Evolutionary conservation across 208 protist genomes (phyloP), one percentile per base, ranked within the genome.

Genomic region (Crithidia acanthocephali): DNA sequence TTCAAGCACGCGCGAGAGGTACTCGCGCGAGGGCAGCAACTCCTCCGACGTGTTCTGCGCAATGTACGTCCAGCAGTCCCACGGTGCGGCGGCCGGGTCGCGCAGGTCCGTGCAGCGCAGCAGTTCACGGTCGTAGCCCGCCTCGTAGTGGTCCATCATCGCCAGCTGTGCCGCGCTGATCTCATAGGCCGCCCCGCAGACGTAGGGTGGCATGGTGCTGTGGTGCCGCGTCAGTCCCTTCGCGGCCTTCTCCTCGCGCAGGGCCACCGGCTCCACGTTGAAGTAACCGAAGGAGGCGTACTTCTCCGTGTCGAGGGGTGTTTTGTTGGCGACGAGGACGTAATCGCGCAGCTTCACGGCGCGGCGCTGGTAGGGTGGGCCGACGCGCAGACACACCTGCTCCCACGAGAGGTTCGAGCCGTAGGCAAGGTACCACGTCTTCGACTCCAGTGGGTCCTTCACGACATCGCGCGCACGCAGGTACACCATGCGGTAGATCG

Each of bases 391-490:
- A 58, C 79, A 87, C 58, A 87, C 74, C 79, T 87, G 83, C 72
- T 87, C 83, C 78, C 78, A 87, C 32, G 76, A 83, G 33, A 87
- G 70, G 75, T 87, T 87, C 8, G 73, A 81, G 37, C 83, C 83
- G 57, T 87, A 87, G 33, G 79, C 78, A 1, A 87, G 47, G 47
- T 87, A 87, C 74, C 74, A 84, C 47, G 75, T 79, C 45, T 65
- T 67, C 37, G 20, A 35, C 69, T 87, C 82, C 51, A 50, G 25
- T 4, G 59, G 20, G 7, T 86, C 77, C 4, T 20, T 53, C 30
- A 16, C 50, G 20, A 76, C 52, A 32, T 77, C 64, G 20, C 81
- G 73, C 9, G 59, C 59, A 10, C 15, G 30, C 20, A 57, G 10
- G 50, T 51, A 65, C 9, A 69, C 58, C 56, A 77, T 66, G 30